A percentile compares a stretch with the other conserved stretches of the same genome.
Evolutionary conservation across 495 filamentous ascomycete species (phyloP).

Genomic region (Lentithecium fluviatile): DNA sequence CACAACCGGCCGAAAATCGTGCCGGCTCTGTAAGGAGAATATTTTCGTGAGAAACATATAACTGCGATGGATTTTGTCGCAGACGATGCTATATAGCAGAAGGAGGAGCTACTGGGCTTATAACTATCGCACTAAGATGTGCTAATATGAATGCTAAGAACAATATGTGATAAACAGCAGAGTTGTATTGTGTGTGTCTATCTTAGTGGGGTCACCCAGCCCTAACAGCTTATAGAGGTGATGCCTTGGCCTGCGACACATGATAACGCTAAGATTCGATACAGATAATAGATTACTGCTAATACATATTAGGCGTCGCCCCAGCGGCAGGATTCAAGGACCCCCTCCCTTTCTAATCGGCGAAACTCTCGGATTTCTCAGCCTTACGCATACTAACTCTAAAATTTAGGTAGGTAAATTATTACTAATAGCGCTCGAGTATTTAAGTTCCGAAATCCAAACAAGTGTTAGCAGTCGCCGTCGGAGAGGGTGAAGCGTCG

Average conservation of each 20-base stretch:
- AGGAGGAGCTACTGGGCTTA: not conserved
- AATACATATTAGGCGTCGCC: slow-evolving; percentile 8
- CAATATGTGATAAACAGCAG: too few species aligned
- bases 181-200: too few species aligned
- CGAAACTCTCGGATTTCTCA: slow-evolving; percentile 9
- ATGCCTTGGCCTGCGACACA: too few species aligned
- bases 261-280: slow-evolving; percentile 5
- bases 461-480: too few species aligned
- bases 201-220: too few species aligned
- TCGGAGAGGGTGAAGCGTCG: too few species aligned
- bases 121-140: not conserved
- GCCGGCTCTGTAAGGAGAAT: not conserved
- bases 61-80: not conserved
- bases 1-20: not conserved
- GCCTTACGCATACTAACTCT: slow-evolving; percentile 4
- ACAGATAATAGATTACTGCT: slow-evolving; percentile 5
- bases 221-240: too few species aligned
- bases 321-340: slow-evolving; percentile 8
- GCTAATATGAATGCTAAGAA: not conserved
- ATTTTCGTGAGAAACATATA: not conserved
- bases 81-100: not conserved
- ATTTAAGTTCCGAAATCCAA: not conserved
- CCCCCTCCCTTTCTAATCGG: slow-evolving; percentile 3
- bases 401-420: slow-evolving; percentile 3
- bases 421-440: slow-evolving; percentile 1